Percentiles rank a stretch among this genome's conserved stretches.
Evolutionary conservation across 2,329 filamentous ascomycete genomes (phyloP).

Genomic region (Penicillium sp.): DNA sequence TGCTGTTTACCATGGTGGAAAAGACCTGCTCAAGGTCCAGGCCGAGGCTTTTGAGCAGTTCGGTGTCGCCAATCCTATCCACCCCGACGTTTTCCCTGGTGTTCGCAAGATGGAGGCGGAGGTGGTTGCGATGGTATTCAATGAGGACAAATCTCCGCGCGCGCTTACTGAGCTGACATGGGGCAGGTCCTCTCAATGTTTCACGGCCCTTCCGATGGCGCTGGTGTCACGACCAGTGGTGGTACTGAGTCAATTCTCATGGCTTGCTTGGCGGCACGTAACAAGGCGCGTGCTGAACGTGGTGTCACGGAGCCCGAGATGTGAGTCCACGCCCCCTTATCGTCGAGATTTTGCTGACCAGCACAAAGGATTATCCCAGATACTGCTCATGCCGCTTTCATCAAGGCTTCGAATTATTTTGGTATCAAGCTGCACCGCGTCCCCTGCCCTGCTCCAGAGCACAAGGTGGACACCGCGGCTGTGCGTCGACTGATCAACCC

Average conservation of each 20-base stretch:
- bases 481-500: slow-evolving; percentile 87
- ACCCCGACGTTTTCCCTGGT: slow-evolving; percentile 96
- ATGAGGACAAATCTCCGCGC: neutral
- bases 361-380: slow-evolving; percentile 80
- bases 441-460: slow-evolving; percentile 78
- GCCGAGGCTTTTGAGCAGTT: slow-evolving; percentile 93
- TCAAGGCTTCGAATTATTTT: slow-evolving; percentile 94
- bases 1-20: slow-evolving; percentile 93
- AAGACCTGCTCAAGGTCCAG: slow-evolving; percentile 80
- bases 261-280: slow-evolving; percentile 87
- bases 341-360: slow-evolving; percentile 25
- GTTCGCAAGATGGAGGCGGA: slow-evolving; percentile 99
- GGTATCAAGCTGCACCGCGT: slow-evolving; percentile 94
- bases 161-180: slow-evolving; percentile 13
- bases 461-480: slow-evolving; percentile 80
- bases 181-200: slow-evolving; percentile 74
- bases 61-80: slow-evolving; percentile 93
- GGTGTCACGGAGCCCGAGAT: slow-evolving; percentile 94
- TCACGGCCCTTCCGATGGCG: slow-evolving; percentile 82
- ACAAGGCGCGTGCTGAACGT: slow-evolving; percentile 85
- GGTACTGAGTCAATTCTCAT: slow-evolving; percentile 97
- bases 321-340: slow-evolving; percentile 54
- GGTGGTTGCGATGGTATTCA: slow-evolving; percentile 87
- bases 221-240: slow-evolving; percentile 87
- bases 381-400: slow-evolving; percentile 94